Conservation (phyloP, 768 basidiomycete species). For the Podaxis sp. region DNA sequence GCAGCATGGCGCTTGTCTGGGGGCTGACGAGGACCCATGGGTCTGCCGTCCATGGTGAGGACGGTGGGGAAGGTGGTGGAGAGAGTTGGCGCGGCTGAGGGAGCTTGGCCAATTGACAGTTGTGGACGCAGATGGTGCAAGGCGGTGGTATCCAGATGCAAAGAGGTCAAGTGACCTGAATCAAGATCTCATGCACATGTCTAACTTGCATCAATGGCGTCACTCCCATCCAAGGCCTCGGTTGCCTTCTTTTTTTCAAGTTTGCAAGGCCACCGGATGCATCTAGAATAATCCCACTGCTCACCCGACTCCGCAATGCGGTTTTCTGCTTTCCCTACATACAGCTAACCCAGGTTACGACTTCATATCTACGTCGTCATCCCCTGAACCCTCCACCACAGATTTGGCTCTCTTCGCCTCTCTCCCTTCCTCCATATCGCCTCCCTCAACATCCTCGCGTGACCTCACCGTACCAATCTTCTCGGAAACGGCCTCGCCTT, state of each 20-base stretch:
- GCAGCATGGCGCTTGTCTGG: conserved; percentile 79
- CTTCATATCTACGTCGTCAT: background rate
- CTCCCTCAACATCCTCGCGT: conserved; percentile 7
- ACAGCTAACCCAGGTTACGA: background rate
- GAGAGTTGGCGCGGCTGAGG: conserved; percentile 14
- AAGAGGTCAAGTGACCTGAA: conserved; percentile 1
- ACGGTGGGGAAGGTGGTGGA: conserved; percentile 17
- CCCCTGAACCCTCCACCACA: background rate
- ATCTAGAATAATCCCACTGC: background rate
- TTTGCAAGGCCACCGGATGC: background rate
- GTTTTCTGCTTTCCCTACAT: background rate
- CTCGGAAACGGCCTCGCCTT: background rate
- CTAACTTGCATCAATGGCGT: background rate
- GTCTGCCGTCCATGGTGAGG: conserved; percentile 41
- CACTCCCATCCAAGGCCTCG: background rate
- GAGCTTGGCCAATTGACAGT: background rate
- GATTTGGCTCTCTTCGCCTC: conserved; percentile 21
- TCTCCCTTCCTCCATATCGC: conserved; percentile 6
- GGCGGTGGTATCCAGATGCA: conserved; percentile 6
- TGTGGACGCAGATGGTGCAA: background rate
- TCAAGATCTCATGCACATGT: background rate
- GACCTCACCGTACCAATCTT: conserved; percentile 1
- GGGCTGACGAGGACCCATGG: conserved; percentile 54
- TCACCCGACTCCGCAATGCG: background rate
- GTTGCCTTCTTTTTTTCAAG: background rate